A percentile compares a stretch with the other conserved stretches of the same genome.
Conservation (phyloP, 441 rosid genomes). For the Sinapis alba region DNA sequence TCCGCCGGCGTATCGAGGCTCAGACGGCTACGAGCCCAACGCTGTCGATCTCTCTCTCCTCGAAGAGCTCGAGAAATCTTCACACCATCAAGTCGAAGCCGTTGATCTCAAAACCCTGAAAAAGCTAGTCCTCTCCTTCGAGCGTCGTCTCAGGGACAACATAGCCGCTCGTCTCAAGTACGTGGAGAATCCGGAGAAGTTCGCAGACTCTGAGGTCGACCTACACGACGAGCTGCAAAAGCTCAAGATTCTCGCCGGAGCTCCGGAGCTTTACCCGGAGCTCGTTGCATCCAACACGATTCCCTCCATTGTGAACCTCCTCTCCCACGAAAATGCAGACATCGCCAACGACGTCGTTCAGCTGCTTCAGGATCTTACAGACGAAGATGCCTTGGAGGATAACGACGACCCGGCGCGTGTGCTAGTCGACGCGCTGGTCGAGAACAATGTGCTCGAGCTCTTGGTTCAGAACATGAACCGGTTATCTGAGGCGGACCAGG, state of each 20-base stretch:
- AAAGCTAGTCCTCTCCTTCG: slow-evolving; percentile 91
- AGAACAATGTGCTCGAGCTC: slow-evolving; percentile 90
- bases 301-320: slow-evolving; percentile 80
- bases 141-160: slow-evolving; percentile 94
- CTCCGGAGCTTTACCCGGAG: slow-evolving; percentile 95
- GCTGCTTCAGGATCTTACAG: slow-evolving; percentile 88
- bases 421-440: slow-evolving; percentile 69
- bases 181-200: slow-evolving; percentile 84
- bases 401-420: slow-evolving; percentile 84
- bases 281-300: slow-evolving; percentile 70
- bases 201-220: slow-evolving; percentile 92
- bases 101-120: slow-evolving; percentile 83
- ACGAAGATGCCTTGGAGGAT: slow-evolving; percentile 91
- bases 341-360: slow-evolving; percentile 91
- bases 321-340: slow-evolving; percentile 84
- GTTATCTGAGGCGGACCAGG: slow-evolving; percentile 75
- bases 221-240: slow-evolving; percentile 91
- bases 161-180: slow-evolving; percentile 96
- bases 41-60: slow-evolving; percentile 77
- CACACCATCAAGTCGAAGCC: slow-evolving; percentile 63
- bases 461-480: slow-evolving; percentile 91
- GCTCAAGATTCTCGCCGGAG: slow-evolving; percentile 90
- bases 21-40: slow-evolving; percentile 20
- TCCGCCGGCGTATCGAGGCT: slow-evolving; percentile 26
- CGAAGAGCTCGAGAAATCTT: slow-evolving; percentile 84